phyloP scores from a whole-genome alignment of 345 rosid species.

The Laguncularia racemosa region DNA sequence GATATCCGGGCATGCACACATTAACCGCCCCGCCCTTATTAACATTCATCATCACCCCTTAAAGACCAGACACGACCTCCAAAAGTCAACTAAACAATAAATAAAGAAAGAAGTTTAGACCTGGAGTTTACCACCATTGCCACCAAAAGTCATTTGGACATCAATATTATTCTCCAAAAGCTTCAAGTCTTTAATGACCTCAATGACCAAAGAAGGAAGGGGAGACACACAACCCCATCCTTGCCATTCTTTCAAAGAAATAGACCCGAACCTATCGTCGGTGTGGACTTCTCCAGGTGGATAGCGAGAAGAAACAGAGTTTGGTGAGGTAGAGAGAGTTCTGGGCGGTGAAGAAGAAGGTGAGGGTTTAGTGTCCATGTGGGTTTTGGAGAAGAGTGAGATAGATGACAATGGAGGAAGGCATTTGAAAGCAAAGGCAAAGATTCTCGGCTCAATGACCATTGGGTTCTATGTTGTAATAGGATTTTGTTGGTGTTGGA shows the following conservation, averaged over 20 bases:
- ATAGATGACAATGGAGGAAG: slow-evolving; percentile 13
- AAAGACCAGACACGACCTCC: not conserved
- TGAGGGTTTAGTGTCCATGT: slow-evolving; percentile 19
- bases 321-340: slow-evolving; percentile 13
- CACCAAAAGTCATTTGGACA: slow-evolving; percentile 63
- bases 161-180: slow-evolving; percentile 50
- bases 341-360: slow-evolving; percentile 11
- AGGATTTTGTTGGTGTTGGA: no score
- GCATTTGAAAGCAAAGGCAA: slow-evolving; percentile 18
- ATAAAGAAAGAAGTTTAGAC: slow-evolving; percentile 16
- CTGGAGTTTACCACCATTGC: slow-evolving; percentile 80
- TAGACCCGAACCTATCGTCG: slow-evolving; percentile 16
- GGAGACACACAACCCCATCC: slow-evolving; percentile 72
- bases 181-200: slow-evolving; percentile 64
- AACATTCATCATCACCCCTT: not conserved
- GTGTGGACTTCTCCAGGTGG: slow-evolving; percentile 16
- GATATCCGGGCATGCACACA: no score
- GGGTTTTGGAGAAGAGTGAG: slow-evolving; percentile 22
- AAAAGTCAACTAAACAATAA: not conserved
- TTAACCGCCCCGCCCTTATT: no score
- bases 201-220: slow-evolving; percentile 55
- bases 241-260: slow-evolving; percentile 67
- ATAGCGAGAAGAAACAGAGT: slow-evolving; percentile 28
- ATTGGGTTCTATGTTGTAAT: not conserved
- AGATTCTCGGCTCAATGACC: slow-evolving; percentile 11